Evolutionary conservation across 441 rosid genomes (phyloP), one percentile per base, ranked within the genome.

Genomic region (Gossypium gossypioides): DNA sequence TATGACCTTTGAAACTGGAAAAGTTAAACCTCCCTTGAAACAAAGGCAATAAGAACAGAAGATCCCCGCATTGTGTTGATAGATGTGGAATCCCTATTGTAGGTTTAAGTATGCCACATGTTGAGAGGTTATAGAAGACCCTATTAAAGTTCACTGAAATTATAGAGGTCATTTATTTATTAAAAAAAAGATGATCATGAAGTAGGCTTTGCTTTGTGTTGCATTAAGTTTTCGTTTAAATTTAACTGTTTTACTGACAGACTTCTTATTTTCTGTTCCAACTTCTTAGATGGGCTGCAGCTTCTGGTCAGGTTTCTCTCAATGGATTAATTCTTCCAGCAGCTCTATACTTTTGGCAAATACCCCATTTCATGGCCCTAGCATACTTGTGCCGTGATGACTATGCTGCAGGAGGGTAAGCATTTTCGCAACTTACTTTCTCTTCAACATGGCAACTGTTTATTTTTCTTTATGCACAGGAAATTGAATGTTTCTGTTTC

Each of bases 301-400:
- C 97, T 44, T 84, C 89, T 71, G 98, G 91, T 70, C 77, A 87
- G 68, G 75, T 95, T 74, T 82, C 96, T 27, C 84, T 77, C 4
- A 86, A 92, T 74, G 84, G 90, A 37, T 73, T 89, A 86, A 81
- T 92, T 72, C 96, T 95, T 76, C 98, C 96, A 1, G 91, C 93
- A 68, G 99, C 96, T 79, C 96, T 93, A 50, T 94, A 92, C 71
- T 89, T 94, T 80, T 94, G 97, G 99, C 99, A 94, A 81, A 89
- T 94, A 69, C 99, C 99, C 27, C 98, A 95, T 83, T 95, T 95
- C 65, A 95, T 95, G 98, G 99, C 97, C 75, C 93, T 95, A 78
- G 96, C 98, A 29, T 86, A 86, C 77, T 77, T 92, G 59, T 95
- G 91, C 72, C 95, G 95, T 44, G 75, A 84, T 64, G 99, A 95